Evolutionary conservation across 1,139 yeast species (phyloP), one percentile per base, ranked within the genome.

Genomic region (Suhomyces terraborum): DNA sequence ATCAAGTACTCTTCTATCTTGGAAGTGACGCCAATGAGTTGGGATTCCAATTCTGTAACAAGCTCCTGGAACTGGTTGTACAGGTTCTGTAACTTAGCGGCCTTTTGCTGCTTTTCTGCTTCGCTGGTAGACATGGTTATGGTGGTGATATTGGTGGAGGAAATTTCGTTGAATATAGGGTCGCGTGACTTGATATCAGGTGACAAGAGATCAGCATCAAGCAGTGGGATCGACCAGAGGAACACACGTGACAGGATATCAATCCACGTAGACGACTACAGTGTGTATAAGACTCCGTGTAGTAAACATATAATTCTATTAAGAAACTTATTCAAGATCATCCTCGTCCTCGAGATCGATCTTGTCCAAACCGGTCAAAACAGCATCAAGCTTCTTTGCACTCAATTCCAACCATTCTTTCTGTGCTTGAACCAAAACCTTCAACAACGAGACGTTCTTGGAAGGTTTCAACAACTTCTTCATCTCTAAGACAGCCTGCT

Each of bases 401-500:
- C 49, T 57, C 35, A 58, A 67, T 59, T 80, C 84, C 58, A 80
- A 82, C 64, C 79, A 84, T 44, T 81, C 82, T 55, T 79, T 69
- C 64, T 84, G 93, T 43, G 87, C 84, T 50, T 74, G 69, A 47
- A 80, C 78, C 54, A 84, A 79, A 12, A 82, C 67, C 55, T 81
- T 82, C 50, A 86, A 68, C 54, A 85, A 67, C 45, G 77, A 73
- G 38, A 85, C 71, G 40, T 81, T 70, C 59, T 82, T 84, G 10
- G 81, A 69, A 28, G 91, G 88, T 48, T 76, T 79, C 53, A 86
- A 79, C 45, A 85, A 68, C 48, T 74, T 78, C 61, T 83, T 81
- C 93, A 86, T 84, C 42, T 80, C 80, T 52, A 79, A 76, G n/a
- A 84, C 93, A 1, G 93, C 93, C 23, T 73, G 69, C 45, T 84